Evolutionary conservation across 176 grass and related monocot species (phyloP), one percentile per base, ranked within the genome.

Genomic region (Musa troglodytarum): DNA sequence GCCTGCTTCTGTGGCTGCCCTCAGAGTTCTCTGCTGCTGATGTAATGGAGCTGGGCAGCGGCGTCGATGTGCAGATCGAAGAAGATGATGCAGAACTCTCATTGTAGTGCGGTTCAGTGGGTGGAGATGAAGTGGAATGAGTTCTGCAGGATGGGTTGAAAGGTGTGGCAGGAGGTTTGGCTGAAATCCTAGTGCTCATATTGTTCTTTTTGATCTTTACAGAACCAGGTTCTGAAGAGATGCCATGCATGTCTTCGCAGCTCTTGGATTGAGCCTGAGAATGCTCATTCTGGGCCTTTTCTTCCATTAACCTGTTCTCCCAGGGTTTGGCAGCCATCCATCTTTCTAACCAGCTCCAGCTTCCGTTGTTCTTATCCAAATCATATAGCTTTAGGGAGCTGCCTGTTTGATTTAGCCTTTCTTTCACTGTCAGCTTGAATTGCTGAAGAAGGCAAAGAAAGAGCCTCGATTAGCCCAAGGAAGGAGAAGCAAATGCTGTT

Each of bases 31-130:
- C 90, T 0, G 84, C 83, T 50, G 68, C 76, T 7, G 65, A 76
- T 68, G 49, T 71, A 11, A 76, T 85, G 67, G 64, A 63, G 25
- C 52, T 53, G 53, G 83, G 86, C 29, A 55, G 28, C 2, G 68
- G 77, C 63, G 84, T 85, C 6, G 53, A 77, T 28, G 74, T 65
- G 58, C 75, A 72, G 19, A 71, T 78, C 8, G 56, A 98, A 0
- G 94, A 93, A 0, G 93, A 92, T 1, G 90, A 98, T 0, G 89
- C 82, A 0, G 94, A 98, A 77, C 90, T 93, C 85, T 89, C 85
- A 0, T 96, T 87, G 19, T 82, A 89, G 65, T 84, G 92, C 70
- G 88, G 29, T 34, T 96, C 92, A 11, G 87, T 56, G 25, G 8
- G 13, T 20, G 89, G 82, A 12, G 90, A 93, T 1, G 94, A 93